Percentiles rank a stretch among this genome's conserved stretches.
Evolutionary conservation across 2,329 filamentous ascomycete species (phyloP).

Genomic region (Sporothrix inflata): DNA sequence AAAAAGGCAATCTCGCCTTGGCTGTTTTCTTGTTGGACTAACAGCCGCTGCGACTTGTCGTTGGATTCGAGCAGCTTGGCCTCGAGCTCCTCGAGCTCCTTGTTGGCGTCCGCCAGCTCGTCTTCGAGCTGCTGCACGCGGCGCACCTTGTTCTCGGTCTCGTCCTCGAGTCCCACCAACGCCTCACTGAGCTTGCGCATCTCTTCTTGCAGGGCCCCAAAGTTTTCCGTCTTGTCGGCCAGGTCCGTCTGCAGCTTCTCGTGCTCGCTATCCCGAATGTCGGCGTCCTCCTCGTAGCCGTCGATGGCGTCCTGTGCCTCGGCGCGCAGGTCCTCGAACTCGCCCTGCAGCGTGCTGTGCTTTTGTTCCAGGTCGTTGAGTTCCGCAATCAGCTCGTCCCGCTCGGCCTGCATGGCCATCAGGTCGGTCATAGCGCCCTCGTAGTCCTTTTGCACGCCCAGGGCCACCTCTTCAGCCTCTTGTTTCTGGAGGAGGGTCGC

Average conservation of each 20-base stretch:
- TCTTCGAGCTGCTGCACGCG: constrained; percentile 82
- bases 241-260: constrained; percentile 72
- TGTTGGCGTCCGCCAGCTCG: constrained; percentile 80
- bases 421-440: constrained; percentile 74
- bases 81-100: constrained; percentile 84
- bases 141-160: constrained; percentile 76
- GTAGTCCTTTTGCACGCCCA: constrained; percentile 77
- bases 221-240: constrained; percentile 79
- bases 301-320: constrained; percentile 70
- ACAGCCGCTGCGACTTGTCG: constrained; percentile 82
- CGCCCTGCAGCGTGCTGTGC: constrained; percentile 51
- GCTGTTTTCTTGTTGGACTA: constrained; percentile 88
- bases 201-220: constrained; percentile 87
- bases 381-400: constrained; percentile 65
- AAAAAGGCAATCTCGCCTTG: constrained; percentile 94
- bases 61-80: constrained; percentile 82
- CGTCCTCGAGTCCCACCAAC: constrained; percentile 84
- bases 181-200: constrained; percentile 91
- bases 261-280: constrained; percentile 72
- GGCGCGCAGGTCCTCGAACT: constrained; percentile 63
- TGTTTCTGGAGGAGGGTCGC: constrained; percentile 66
- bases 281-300: constrained; percentile 69
- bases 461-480: constrained; percentile 59
- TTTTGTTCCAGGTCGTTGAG: constrained; percentile 53
- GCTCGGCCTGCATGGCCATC: constrained; percentile 76